Evolutionary conservation across 305 asterid genomes (phyloP), one percentile per base, ranked within the genome.

Genomic region (Plantago coronopus): DNA sequence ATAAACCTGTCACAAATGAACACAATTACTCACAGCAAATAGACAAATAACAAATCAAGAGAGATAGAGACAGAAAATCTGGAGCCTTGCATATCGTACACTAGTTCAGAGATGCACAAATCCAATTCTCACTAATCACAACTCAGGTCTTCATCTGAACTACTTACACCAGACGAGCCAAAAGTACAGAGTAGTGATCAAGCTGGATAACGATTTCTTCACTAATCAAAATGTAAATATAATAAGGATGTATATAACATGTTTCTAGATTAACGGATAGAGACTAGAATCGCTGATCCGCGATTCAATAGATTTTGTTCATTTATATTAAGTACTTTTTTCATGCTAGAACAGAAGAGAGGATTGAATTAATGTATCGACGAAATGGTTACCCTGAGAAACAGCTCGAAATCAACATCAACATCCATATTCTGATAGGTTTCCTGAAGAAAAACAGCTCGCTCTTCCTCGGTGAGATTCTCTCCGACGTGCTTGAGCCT

Each of bases 321-420:
- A n/a, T n/a, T n/a, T n/a, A n/a, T n/a, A n/a, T n/a, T n/a, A 34
- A 6, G 11, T 6, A 34, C 7, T 27, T 27, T 8, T 8, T 11
- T 7, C 40, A 34, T 8, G 11, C 12, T 2, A 34, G 8, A 34
- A 34, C 40, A 34, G 40, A 34, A 9, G 10, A 34, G 40, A 7
- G 40, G 40, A 34, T 9, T 7, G 12, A 3, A 49, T 19, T 55
- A 57, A 50, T 45, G 38, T 15, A 54, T 29, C 34, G 40, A 31
- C 47, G 21, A 27, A 37, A 25, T 0, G 19, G 15, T 76, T 82
- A 93, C 99, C 91, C 89, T 85, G 69, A 93, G 79, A 69, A 89
- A 89, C 38, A 89, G 94, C 58, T 93, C 97, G 58, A 93, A 89
- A 85, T 89, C 97, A 54, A 87, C 95, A 27, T 82, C 94, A 17